Evolutionary conservation across 352 stramenopile species (phyloP).

Genomic region (Phytophthora quininea): DNA sequence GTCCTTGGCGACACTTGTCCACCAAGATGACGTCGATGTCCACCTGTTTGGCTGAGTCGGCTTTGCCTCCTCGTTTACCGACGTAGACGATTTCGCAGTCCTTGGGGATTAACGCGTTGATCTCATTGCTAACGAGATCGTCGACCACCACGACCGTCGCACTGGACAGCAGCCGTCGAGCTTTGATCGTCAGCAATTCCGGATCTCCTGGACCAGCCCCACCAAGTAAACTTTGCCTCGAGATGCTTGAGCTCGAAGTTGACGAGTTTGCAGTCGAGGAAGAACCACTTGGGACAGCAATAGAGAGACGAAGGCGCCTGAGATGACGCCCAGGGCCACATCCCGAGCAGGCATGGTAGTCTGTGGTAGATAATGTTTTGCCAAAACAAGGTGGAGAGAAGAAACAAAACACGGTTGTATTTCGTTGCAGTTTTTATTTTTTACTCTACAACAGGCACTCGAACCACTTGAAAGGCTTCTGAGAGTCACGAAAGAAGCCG

Average conservation of each 20-base stretch:
- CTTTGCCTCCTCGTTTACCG: slow-evolving; percentile 70
- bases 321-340: slow-evolving; percentile 49
- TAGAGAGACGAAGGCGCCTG: slow-evolving; percentile 46
- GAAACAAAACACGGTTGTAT: not conserved
- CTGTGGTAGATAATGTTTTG: not conserved
- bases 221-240: slow-evolving; percentile 68
- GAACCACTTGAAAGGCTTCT: slow-evolving; percentile 40
- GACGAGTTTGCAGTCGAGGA: slow-evolving; percentile 31
- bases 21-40: slow-evolving; percentile 75
- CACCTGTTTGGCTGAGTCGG: slow-evolving; percentile 66
- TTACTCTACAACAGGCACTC: slow-evolving; percentile 16
- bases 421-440: slow-evolving; percentile 1
- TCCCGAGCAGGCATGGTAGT: slow-evolving; percentile 40
- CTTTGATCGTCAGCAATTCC: slow-evolving; percentile 61
- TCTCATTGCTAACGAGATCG: slow-evolving; percentile 62
- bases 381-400: slow-evolving; percentile 12
- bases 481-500: slow-evolving; percentile 22
- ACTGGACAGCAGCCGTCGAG: slow-evolving; percentile 46
- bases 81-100: slow-evolving; percentile 75
- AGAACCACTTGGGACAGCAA: slow-evolving; percentile 40
- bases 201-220: slow-evolving; percentile 61
- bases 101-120: slow-evolving; percentile 56
- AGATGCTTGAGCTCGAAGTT: slow-evolving; percentile 27
- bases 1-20: slow-evolving; percentile 47
- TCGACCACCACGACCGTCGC: slow-evolving; percentile 71